phyloP scores from a whole-genome alignment of 495 filamentous ascomycete genomes.

The Penicillium herquei region DNA sequence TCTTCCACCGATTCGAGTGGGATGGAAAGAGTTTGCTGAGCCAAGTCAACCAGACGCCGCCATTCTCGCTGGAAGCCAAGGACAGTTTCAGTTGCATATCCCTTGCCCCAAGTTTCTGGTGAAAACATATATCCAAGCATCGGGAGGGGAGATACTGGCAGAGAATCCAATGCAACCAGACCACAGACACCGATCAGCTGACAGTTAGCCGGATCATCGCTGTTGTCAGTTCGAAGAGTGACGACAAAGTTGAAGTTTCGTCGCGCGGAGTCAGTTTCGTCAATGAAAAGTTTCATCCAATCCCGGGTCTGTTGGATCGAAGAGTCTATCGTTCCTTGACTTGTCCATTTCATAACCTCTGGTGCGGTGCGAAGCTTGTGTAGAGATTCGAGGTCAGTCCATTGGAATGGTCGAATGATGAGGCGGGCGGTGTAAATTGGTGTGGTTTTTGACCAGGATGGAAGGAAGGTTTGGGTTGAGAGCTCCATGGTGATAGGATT shows the following conservation, averaged over 20 bases:
- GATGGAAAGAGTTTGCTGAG: neutral
- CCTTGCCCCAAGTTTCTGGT: slow-evolving; percentile 4
- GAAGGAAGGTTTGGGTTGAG: neutral
- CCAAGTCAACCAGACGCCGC: neutral
- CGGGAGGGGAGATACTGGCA: neutral
- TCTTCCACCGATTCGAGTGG: neutral
- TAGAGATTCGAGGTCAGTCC: neutral
- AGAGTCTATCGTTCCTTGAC: neutral
- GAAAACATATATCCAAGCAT: slow-evolving; percentile 3
- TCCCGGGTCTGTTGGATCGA: neutral
- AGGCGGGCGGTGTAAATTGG: neutral
- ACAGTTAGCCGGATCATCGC: neutral
- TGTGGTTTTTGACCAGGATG: neutral
- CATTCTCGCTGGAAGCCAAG: neutral
- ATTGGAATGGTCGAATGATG: slow-evolving; percentile 1
- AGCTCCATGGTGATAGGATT: neutral
- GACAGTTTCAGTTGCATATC: slow-evolving; percentile 3
- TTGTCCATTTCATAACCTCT: slow-evolving; percentile 7
- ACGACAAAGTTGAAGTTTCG: slow-evolving; percentile 5
- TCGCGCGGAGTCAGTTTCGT: neutral
- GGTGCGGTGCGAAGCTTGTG: neutral
- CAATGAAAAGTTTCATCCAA: slow-evolving; percentile 1
- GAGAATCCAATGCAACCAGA: neutral
- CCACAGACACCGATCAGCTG: slow-evolving; percentile 3
- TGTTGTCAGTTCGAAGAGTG: neutral